Percentiles rank a stretch among this genome's conserved stretches.
Conservation (phyloP, 1,139 yeast genomes). For the Lodderomyces parapsilosis region DNA sequence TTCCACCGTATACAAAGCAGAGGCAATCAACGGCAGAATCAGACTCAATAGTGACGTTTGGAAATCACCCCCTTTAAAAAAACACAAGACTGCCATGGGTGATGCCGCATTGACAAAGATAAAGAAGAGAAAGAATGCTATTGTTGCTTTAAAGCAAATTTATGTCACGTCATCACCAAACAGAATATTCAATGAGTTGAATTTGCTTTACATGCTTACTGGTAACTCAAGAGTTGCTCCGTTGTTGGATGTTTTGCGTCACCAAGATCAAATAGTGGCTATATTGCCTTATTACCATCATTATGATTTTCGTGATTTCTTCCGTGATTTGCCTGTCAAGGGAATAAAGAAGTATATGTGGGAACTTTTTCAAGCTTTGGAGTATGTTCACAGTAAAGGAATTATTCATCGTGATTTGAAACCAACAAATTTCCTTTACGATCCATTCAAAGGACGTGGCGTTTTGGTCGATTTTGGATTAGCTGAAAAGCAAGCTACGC, state of each 20-base stretch:
- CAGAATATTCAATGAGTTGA: constrained; percentile 84
- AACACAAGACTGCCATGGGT: constrained; percentile 4
- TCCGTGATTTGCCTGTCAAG: constrained; percentile 70
- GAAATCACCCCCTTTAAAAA: constrained; percentile 47
- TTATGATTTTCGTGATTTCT: constrained; percentile 85
- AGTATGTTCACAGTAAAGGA: constrained; percentile 70
- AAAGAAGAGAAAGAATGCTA: constrained; percentile 39
- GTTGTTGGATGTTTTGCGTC: constrained; percentile 78
- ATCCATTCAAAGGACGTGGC: constrained; percentile 73
- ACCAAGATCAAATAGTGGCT: constrained; percentile 89
- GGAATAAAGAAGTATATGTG: constrained; percentile 81
- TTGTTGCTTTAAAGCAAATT: constrained; percentile 89
- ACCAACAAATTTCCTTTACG: constrained; percentile 84
- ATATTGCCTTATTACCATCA: constrained; percentile 91
- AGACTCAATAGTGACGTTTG: constrained; percentile 41
- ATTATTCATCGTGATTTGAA: constrained; percentile 89
- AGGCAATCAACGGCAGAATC: constrained; percentile 53
- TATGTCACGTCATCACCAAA: constrained; percentile 95
- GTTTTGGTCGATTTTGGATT: constrained; percentile 91
- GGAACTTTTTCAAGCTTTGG: constrained; percentile 74
- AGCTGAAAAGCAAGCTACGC: constrained; percentile 53
- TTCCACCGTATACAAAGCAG: constrained; percentile 87
- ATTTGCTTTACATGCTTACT: constrained; percentile 63
- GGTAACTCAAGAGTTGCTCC: constrained; percentile 85
- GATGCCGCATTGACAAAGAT: not conserved